Percentiles rank a stretch among this genome's conserved stretches.
phyloP scores from a whole-genome alignment of 352 stramenopile species.

The Globisporangium iwayamae region DNA sequence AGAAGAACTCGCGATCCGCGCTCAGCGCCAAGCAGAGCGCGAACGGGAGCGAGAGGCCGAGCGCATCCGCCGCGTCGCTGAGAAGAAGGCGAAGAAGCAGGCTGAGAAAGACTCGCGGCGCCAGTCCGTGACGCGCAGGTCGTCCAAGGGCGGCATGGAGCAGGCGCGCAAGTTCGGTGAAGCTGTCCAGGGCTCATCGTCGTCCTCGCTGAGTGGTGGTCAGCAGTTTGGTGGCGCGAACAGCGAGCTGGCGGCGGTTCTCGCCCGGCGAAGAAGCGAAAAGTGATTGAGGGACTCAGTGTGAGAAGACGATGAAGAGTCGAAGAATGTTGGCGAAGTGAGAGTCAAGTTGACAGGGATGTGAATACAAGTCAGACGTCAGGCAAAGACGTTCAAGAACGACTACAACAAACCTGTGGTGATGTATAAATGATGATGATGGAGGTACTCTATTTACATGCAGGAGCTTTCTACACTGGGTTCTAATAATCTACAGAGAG shows the following conservation, averaged over 20 bases:
- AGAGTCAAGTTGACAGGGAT: neutral
- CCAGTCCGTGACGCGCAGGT: conserved; percentile 31
- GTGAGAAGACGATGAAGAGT: neutral
- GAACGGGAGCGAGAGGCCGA: conserved; percentile 67
- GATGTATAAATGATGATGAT: conserved; percentile 9
- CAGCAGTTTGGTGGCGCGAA: conserved; percentile 57
- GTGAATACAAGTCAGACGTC: neutral
- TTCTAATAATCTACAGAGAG: conserved; percentile 47
- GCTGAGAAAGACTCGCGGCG: conserved; percentile 67
- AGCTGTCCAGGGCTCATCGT: conserved; percentile 26
- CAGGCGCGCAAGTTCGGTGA: conserved; percentile 81
- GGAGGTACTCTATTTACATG: neutral
- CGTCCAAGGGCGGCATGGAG: conserved; percentile 48
- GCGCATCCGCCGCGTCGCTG: conserved; percentile 68
- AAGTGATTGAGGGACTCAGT: conserved; percentile 15
- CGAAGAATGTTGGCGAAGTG: conserved; percentile 1
- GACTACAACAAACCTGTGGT: neutral
- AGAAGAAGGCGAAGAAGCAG: conserved; percentile 88
- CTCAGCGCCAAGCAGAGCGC: conserved; percentile 61
- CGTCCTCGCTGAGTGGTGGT: conserved; percentile 28
- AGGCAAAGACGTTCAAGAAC: neutral
- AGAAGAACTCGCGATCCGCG: conserved; percentile 67
- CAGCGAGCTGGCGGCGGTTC: conserved; percentile 76
- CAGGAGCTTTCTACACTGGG: neutral
- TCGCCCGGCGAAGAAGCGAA: conserved; percentile 61